phyloP scores from a whole-genome alignment of 129 eudicot genomes.

The Gnaphalium uliginosum region DNA sequence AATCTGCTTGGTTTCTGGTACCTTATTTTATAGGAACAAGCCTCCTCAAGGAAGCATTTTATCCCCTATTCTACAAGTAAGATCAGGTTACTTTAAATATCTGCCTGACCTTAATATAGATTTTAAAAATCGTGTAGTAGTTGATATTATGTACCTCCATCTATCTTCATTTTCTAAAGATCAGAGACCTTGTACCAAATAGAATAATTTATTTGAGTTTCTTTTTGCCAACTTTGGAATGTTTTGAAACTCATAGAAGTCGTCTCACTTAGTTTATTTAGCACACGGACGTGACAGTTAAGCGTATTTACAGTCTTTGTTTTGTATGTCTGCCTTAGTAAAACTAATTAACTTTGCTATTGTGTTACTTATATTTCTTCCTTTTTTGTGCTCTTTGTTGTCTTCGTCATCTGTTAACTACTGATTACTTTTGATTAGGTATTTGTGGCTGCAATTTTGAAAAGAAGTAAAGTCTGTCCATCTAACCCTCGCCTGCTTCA shows the following conservation, averaged over 20 bases:
- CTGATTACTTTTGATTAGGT: slow-evolving; percentile 35
- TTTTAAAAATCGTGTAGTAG: too few relatives aligned
- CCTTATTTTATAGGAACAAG: slow-evolving; percentile 64
- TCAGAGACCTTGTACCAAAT: too few relatives aligned
- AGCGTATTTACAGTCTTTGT: slow-evolving; percentile 24
- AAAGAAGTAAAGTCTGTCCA: slow-evolving; percentile 54
- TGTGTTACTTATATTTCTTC: slow-evolving; percentile 7
- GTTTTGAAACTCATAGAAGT: too few relatives aligned
- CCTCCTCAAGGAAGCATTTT: slow-evolving; percentile 83
- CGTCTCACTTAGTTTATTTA: neutral
- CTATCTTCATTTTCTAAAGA: neutral
- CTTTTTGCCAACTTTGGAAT: too few relatives aligned
- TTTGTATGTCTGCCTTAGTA: slow-evolving; percentile 15
- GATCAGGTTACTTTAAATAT: neutral
- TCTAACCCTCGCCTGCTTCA: slow-evolving; percentile 53
- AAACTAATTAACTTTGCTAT: neutral
- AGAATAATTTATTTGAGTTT: too few relatives aligned
- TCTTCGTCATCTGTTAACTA: neutral
- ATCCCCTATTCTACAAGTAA: slow-evolving; percentile 79
- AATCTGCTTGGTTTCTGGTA: slow-evolving; percentile 69
- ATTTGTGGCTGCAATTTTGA: slow-evolving; percentile 63
- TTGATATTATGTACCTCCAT: too few relatives aligned
- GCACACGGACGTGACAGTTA: slow-evolving; percentile 23
- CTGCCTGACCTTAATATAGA: neutral
- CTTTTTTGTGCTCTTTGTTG: neutral